Evolutionary conservation across 148 eudicot species (phyloP).

Genomic region (Drosera capensis): DNA sequence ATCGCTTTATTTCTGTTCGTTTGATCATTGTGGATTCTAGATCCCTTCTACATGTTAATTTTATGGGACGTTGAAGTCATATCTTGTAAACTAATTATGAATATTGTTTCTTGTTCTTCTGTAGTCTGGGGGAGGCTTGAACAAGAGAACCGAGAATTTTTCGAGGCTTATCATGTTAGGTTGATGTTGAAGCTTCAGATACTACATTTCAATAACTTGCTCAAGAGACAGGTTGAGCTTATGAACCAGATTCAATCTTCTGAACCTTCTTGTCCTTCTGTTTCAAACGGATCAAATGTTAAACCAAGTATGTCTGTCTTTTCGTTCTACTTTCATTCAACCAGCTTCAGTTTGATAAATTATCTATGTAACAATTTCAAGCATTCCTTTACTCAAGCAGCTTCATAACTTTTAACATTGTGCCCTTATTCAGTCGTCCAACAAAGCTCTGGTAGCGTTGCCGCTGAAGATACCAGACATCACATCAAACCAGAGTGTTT

Average conservation of each 20-base stretch:
- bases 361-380: neutral
- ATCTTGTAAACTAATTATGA: too few species aligned
- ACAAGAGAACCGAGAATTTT: conserved; percentile 83
- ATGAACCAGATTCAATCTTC: conserved; percentile 43
- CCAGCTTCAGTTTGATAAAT: neutral
- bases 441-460: neutral
- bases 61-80: too few species aligned
- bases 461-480: neutral
- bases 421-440: neutral
- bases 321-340: too few species aligned
- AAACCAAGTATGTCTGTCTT: conserved; percentile 35
- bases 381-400: neutral
- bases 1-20: too few species aligned
- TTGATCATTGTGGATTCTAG: too few species aligned
- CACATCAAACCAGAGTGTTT: neutral
- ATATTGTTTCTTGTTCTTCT: conserved; percentile 5
- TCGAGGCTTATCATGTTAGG: conserved; percentile 68
- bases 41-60: too few species aligned
- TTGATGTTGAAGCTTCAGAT: conserved; percentile 74
- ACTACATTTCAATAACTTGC: conserved; percentile 42
- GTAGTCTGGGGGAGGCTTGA: conserved; percentile 93
- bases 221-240: conserved; percentile 52
- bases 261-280: conserved; percentile 31
- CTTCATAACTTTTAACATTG: neutral
- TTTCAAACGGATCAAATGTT: conserved; percentile 55